A percentile compares a stretch with the other conserved stretches of the same genome.
Conservation (phyloP, 2,329 filamentous ascomycete species). For the Elsinoe australis region DNA sequence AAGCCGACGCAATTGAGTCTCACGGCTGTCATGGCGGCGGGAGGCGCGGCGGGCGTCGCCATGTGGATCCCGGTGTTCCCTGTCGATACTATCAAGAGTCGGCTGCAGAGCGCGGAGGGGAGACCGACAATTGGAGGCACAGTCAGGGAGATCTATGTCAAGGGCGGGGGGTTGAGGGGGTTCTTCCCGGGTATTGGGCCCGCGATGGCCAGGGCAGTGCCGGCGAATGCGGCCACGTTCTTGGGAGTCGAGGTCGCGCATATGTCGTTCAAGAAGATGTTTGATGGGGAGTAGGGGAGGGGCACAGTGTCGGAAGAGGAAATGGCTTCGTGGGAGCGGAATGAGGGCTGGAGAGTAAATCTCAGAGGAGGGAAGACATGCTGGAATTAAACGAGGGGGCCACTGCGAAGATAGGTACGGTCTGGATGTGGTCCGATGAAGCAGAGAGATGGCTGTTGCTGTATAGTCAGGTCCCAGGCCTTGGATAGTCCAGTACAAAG, state of each 20-base stretch:
- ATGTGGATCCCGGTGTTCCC: slow-evolving; percentile 99
- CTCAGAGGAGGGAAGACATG: background rate
- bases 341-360: background rate
- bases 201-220: slow-evolving; percentile 83
- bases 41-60: slow-evolving; percentile 83
- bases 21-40: slow-evolving; percentile 73
- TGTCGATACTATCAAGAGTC: slow-evolving; percentile 90
- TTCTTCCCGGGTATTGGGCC: slow-evolving; percentile 98
- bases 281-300: slow-evolving; percentile 37
- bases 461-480: background rate
- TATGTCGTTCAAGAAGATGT: slow-evolving; percentile 70
- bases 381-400: background rate
- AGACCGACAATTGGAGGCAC: slow-evolving; percentile 73
- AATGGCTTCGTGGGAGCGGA: background rate
- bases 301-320: background rate
- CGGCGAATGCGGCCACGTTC: slow-evolving; percentile 94
- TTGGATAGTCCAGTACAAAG: background rate
- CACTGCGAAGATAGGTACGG: background rate
- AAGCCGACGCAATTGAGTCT: slow-evolving; percentile 67
- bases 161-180: slow-evolving; percentile 67
- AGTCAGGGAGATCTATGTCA: slow-evolving; percentile 71
- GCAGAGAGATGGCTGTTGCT: background rate
- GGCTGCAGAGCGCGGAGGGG: slow-evolving; percentile 84
- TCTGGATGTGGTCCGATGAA: too few relatives aligned
- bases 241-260: slow-evolving; percentile 77